Conservation (phyloP, 345 rosid genomes). For the Populus euphratica region DNA sequence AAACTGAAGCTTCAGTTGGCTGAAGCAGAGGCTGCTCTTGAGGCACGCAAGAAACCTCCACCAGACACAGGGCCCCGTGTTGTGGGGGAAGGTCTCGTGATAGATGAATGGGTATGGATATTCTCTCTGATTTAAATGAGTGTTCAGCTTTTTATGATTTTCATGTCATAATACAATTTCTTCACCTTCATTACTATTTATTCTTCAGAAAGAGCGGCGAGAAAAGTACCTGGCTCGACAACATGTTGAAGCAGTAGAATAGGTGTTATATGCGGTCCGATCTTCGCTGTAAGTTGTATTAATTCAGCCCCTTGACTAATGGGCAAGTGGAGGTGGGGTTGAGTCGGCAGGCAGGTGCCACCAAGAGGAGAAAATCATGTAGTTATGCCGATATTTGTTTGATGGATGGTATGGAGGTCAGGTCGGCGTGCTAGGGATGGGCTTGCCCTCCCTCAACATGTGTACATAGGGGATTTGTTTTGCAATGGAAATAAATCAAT, state of each 20-base stretch:
- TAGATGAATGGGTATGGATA: conserved; percentile 33
- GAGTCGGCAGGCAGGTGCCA: not conserved
- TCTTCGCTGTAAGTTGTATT: not conserved
- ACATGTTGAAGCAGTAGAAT: conserved; percentile 55
- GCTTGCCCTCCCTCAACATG: not conserved
- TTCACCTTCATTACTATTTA: not conserved
- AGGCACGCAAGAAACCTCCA: conserved; percentile 28
- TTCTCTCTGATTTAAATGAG: not conserved
- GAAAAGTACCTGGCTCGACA: conserved; percentile 93
- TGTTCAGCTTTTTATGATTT: not conserved
- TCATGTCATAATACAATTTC: not conserved
- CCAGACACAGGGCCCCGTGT: conserved; percentile 21
- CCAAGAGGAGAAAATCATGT: not conserved
- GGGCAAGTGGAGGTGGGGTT: conserved; percentile 7
- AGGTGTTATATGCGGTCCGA: conserved; percentile 9
- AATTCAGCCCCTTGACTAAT: not conserved
- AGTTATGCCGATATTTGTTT: conserved; percentile 13
- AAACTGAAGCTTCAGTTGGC: conserved; percentile 29
- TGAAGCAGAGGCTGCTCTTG: conserved; percentile 32
- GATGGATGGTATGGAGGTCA: conserved; percentile 1
- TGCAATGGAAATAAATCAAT: conserved; percentile 3
- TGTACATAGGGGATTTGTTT: conserved; percentile 25
- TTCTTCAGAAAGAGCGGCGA: conserved; percentile 83
- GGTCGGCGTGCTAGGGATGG: not conserved
- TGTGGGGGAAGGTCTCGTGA: conserved; percentile 33